Evolutionary conservation across 257 asterid species (phyloP).

Genomic region (Craterostigma plantagineum): DNA sequence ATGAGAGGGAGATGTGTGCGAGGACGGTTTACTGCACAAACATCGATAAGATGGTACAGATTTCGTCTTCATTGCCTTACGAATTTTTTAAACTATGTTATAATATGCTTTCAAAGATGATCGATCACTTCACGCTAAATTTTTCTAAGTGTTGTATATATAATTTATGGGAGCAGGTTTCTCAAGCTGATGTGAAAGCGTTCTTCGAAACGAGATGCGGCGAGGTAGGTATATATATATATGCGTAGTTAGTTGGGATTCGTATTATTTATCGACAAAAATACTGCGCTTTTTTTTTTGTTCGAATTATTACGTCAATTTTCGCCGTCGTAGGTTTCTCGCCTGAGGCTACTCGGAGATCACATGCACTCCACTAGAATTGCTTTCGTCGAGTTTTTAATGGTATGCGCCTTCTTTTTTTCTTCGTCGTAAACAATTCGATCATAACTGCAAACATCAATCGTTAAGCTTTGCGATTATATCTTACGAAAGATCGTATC

Average conservation of each 20-base stretch:
- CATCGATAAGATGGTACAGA: slow-evolving; percentile 88
- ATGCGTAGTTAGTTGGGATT: not conserved
- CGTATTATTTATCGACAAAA: slow-evolving; percentile 3
- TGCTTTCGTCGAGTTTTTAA: slow-evolving; percentile 24
- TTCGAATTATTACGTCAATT: not conserved
- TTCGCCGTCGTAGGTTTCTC: slow-evolving; percentile 77
- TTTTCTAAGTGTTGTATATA: too few relatives aligned
- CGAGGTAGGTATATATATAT: too few relatives aligned
- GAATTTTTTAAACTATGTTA: not conserved
- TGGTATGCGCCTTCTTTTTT: not conserved
- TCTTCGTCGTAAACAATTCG: too few relatives aligned
- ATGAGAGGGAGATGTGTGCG: slow-evolving; percentile 96
- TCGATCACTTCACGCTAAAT: not conserved
- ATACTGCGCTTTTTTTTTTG: slow-evolving; percentile 5
- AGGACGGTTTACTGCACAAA: slow-evolving; percentile 94
- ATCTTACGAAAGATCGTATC: slow-evolving; percentile 15
- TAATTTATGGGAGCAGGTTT: not conserved
- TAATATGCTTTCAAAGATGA: too few relatives aligned
- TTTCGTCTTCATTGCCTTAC: too few relatives aligned
- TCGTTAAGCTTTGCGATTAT: not conserved
- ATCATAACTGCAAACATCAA: too few relatives aligned
- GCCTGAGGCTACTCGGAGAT: slow-evolving; percentile 91
- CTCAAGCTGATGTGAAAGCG: slow-evolving; percentile 69
- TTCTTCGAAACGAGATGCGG: slow-evolving; percentile 88
- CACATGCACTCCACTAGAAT: slow-evolving; percentile 80